Percentiles rank a stretch among this genome's conserved stretches.
These are phyloP conservation scores for Aspergillus sergii DNA, from an alignment of 2,329 filamentous ascomycete species.

Conservation along the genomic window DNA sequence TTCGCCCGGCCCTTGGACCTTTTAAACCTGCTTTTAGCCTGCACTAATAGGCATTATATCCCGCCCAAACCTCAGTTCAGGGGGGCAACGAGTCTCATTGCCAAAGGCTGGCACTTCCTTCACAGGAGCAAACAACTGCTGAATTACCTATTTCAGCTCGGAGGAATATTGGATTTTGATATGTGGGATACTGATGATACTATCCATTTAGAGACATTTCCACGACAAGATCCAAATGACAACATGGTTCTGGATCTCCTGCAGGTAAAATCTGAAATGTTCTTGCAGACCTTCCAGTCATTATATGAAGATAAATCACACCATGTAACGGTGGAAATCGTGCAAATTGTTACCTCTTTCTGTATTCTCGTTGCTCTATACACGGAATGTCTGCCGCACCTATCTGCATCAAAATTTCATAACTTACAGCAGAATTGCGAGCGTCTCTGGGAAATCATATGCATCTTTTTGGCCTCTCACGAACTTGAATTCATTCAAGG, in stretches of 20 bases:
- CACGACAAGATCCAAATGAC: slow-evolving; percentile 38
- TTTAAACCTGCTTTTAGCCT: slow-evolving; percentile 68
- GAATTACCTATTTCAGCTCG: slow-evolving; percentile 52
- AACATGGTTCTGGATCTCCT: slow-evolving; percentile 49
- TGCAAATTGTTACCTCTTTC: slow-evolving; percentile 53
- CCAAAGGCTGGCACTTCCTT: slow-evolving; percentile 45
- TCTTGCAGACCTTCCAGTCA: slow-evolving; percentile 48
- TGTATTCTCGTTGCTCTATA: slow-evolving; percentile 47
- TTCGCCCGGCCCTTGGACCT: slow-evolving; percentile 69
- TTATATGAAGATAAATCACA: slow-evolving; percentile 46
- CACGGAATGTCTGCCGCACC: slow-evolving; percentile 38
- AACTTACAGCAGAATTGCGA: slow-evolving; percentile 31
- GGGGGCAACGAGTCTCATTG: slow-evolving; percentile 33
- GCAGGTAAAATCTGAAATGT: slow-evolving; percentile 48
- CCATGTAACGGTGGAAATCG: slow-evolving; percentile 52
- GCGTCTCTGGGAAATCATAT: slow-evolving; percentile 39
- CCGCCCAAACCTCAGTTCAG: slow-evolving; percentile 22
- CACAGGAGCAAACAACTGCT: slow-evolving; percentile 45
- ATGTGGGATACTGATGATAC: slow-evolving; percentile 28
- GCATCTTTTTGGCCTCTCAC: slow-evolving; percentile 32
- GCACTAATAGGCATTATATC: slow-evolving; percentile 59
- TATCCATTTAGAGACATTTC: slow-evolving; percentile 26
- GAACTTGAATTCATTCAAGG: slow-evolving; percentile 31
- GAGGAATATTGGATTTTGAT: slow-evolving; percentile 22
- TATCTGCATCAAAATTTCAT: slow-evolving; percentile 32